These are phyloP conservation scores for Sugiyamaella pinicola DNA, from an alignment of 1,139 yeast species.

Conservation along the genomic window DNA sequence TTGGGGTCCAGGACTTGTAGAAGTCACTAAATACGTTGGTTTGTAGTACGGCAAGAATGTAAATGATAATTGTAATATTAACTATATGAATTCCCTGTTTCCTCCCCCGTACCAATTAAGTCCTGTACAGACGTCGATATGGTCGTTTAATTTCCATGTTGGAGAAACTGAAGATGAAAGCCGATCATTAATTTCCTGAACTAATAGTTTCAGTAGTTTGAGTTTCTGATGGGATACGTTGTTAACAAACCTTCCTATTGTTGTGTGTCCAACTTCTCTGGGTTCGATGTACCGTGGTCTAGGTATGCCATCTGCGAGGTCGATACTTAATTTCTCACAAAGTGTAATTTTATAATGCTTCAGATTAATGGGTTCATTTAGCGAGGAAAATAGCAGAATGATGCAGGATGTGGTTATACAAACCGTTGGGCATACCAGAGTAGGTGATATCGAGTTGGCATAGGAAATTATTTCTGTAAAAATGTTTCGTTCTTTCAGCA, in stretches of 20 bases:
- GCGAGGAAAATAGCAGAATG: slow-evolving; percentile 33
- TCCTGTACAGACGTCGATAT: slow-evolving; percentile 32
- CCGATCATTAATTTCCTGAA: slow-evolving; percentile 23
- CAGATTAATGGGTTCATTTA: slow-evolving; percentile 25
- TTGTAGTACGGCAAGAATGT: slow-evolving; percentile 36
- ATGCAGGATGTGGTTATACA: slow-evolving; percentile 33
- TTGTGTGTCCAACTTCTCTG: slow-evolving; percentile 32
- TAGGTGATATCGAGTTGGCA: slow-evolving; percentile 23
- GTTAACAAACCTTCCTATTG: slow-evolving; percentile 33
- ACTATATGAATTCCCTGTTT: slow-evolving; percentile 10
- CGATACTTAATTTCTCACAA: slow-evolving; percentile 17
- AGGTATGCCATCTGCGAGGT: slow-evolving; percentile 24
- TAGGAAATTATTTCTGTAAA: slow-evolving; percentile 24
- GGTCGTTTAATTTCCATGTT: slow-evolving; percentile 30
- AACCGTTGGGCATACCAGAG: slow-evolving; percentile 29
- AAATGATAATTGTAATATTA: neutral
- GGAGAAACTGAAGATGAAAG: slow-evolving; percentile 9
- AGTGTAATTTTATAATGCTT: slow-evolving; percentile 25
- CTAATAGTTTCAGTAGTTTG: slow-evolving; percentile 23
- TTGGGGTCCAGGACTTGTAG: slow-evolving; percentile 64
- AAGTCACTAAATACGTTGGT: slow-evolving; percentile 51
- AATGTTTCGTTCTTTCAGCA: neutral
- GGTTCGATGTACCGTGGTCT: slow-evolving; percentile 34
- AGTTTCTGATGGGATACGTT: slow-evolving; percentile 16
- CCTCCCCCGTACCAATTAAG: slow-evolving; percentile 39